These are phyloP conservation scores for Neurospora crassa DNA, from an alignment of 2,329 filamentous ascomycete genomes.

Conservation along the genomic window DNA sequence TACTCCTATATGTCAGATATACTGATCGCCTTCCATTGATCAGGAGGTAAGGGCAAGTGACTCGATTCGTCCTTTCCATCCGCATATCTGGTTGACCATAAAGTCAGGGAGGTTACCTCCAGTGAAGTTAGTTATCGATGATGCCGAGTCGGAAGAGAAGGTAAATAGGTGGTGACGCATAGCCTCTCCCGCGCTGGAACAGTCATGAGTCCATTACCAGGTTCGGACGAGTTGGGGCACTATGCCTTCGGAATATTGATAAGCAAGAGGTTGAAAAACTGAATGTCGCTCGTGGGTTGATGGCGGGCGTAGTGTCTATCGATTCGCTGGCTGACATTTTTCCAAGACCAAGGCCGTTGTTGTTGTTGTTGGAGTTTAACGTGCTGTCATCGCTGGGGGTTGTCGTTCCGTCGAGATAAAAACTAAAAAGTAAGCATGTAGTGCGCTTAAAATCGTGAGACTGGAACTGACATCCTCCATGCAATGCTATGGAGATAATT, in stretches of 20 bases:
- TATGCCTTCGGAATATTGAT: background rate
- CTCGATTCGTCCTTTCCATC: background rate
- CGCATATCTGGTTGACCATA: background rate
- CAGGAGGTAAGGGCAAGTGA: background rate
- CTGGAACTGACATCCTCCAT: no score
- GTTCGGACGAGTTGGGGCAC: background rate
- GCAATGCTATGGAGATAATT: no score
- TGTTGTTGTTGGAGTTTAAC: background rate
- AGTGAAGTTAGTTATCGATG: background rate
- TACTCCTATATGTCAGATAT: no score
- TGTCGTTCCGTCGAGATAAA: no score
- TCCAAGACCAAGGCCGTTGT: background rate
- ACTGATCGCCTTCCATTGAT: background rate
- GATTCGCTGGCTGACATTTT: background rate
- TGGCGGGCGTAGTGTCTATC: background rate
- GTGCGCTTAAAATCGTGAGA: no score
- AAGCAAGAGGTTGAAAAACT: background rate
- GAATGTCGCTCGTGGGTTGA: background rate
- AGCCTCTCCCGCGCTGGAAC: no score
- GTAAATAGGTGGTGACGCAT: background rate
- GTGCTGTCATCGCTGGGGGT: background rate
- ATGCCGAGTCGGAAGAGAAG: background rate
- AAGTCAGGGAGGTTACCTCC: background rate
- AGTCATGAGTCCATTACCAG: no score
- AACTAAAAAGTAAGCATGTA: no score